A percentile compares a stretch with the other conserved stretches of the same genome.
phyloP scores from a whole-genome alignment of 2,329 filamentous ascomycete genomes.

The Colletotrichum orchidophilum region DNA sequence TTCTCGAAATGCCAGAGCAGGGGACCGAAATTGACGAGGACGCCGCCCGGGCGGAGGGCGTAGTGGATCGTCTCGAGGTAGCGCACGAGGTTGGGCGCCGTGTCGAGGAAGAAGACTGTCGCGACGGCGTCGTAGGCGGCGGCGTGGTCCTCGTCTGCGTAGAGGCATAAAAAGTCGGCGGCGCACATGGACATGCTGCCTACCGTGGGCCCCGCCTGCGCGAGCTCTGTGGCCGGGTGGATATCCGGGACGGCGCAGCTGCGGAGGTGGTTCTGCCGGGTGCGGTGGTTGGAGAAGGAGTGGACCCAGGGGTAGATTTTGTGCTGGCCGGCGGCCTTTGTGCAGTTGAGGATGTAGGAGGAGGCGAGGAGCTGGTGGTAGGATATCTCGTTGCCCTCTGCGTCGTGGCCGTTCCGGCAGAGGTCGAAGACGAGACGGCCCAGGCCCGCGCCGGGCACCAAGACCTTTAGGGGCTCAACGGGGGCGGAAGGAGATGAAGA shows the following conservation, averaged over 20 bases:
- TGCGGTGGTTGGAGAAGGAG: slow-evolving; percentile 86
- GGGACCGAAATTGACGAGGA: slow-evolving; percentile 91
- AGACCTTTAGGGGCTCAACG: slow-evolving; percentile 65
- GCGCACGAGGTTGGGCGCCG: slow-evolving; percentile 88
- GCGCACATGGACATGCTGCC: slow-evolving; percentile 92
- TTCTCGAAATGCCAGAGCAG: slow-evolving; percentile 96
- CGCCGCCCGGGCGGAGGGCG: slow-evolving; percentile 79
- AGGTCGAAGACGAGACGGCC: slow-evolving; percentile 91
- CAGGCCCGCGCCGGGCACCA: slow-evolving; percentile 90
- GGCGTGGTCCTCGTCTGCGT: slow-evolving; percentile 70
- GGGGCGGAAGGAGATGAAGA: slow-evolving; percentile 1
- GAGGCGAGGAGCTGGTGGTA: slow-evolving; percentile 96
- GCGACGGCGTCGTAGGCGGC: slow-evolving; percentile 82
- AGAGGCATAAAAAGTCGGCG: slow-evolving; percentile 91
- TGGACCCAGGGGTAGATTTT: slow-evolving; percentile 87
- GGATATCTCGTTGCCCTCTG: slow-evolving; percentile 94
- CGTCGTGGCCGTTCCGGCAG: slow-evolving; percentile 74
- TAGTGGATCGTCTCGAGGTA: slow-evolving; percentile 86
- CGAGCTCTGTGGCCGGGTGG: slow-evolving; percentile 70
- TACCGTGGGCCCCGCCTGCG: slow-evolving; percentile 40
- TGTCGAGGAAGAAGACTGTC: slow-evolving; percentile 96
- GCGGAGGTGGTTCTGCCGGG: slow-evolving; percentile 77
- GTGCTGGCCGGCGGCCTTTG: slow-evolving; percentile 68
- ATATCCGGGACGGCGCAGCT: slow-evolving; percentile 83
- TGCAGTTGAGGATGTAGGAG: slow-evolving; percentile 77